Conservation (phyloP, 352 stramenopile genomes). For the Pythium aristosporum region DNA sequence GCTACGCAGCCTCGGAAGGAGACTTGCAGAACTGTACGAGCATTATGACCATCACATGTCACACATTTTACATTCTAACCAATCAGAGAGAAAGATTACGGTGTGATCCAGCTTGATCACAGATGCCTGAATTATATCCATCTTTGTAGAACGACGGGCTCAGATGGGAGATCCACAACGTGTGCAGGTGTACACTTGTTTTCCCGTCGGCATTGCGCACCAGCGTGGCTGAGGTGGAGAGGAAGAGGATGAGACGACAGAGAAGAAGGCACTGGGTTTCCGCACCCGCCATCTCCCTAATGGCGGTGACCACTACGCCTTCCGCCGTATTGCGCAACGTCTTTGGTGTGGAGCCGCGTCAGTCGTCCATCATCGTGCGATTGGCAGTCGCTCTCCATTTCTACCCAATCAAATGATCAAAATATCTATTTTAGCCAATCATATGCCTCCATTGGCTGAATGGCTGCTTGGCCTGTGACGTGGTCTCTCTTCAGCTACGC, state of each 20-base stretch:
- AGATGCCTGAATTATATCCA: neutral
- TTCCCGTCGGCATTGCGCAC: neutral
- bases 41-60: too few species aligned
- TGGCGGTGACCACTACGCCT: neutral
- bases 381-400: conserved; percentile 11
- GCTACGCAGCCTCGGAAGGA: too few species aligned
- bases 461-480: neutral
- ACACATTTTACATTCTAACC: too few species aligned
- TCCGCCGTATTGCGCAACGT: conserved; percentile 18
- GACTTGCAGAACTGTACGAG: too few species aligned
- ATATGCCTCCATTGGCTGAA: neutral
- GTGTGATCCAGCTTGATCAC: too few species aligned
- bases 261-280: neutral
- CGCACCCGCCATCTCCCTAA: neutral
- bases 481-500: neutral
- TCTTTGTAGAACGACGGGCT: neutral
- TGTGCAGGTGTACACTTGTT: too few species aligned
- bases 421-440: conserved; percentile 14
- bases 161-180: neutral
- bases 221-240: neutral
- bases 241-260: too few species aligned
- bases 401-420: conserved; percentile 8
- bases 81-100: too few species aligned
- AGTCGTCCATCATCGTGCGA: conserved; percentile 11
- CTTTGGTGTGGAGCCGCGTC: conserved; percentile 1